A percentile compares a stretch with the other conserved stretches of the same genome.
Evolutionary conservation across 2,329 filamentous ascomycete species (phyloP).

Genomic region (Cadophora sp.): DNA sequence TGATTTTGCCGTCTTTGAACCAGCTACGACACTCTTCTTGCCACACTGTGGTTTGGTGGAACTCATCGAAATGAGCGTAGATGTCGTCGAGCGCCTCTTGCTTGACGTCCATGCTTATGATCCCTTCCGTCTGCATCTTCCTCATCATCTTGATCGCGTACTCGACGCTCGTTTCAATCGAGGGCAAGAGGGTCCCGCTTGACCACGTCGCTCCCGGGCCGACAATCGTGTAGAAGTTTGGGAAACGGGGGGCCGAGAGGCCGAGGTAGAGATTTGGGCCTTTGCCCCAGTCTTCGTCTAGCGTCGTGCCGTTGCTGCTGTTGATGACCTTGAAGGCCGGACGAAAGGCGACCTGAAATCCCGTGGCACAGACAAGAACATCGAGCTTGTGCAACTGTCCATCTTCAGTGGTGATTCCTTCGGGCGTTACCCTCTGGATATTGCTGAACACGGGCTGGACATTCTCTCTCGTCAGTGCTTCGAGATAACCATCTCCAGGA

Average conservation of each 20-base stretch:
- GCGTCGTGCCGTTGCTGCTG: not conserved
- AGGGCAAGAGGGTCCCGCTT: not conserved
- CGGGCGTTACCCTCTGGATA: conserved; percentile 48
- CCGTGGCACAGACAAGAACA: conserved; percentile 46
- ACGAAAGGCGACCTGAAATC: conserved; percentile 43
- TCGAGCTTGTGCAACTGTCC: conserved; percentile 45
- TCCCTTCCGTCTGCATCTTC: not conserved
- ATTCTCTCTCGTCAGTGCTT: conserved; percentile 51
- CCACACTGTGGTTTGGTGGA: not conserved
- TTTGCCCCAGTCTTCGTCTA: not conserved
- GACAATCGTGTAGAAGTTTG: conserved; percentile 1
- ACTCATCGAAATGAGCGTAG: not conserved
- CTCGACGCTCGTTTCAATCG: not conserved
- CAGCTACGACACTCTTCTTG: not conserved
- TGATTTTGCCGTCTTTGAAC: not conserved
- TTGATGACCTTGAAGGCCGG: conserved; percentile 34
- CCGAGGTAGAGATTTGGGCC: not conserved
- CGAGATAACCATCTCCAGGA: conserved; percentile 51
- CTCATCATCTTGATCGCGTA: not conserved
- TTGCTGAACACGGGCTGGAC: conserved; percentile 47
- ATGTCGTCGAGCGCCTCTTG: conserved; percentile 1
- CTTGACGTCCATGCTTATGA: not conserved
- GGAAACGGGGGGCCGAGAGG: not conserved
- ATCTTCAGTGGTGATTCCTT: conserved; percentile 52
- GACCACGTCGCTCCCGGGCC: not conserved